phyloP scores from a whole-genome alignment of 345 rosid genomes.

The Melaleuca alternifolia region DNA sequence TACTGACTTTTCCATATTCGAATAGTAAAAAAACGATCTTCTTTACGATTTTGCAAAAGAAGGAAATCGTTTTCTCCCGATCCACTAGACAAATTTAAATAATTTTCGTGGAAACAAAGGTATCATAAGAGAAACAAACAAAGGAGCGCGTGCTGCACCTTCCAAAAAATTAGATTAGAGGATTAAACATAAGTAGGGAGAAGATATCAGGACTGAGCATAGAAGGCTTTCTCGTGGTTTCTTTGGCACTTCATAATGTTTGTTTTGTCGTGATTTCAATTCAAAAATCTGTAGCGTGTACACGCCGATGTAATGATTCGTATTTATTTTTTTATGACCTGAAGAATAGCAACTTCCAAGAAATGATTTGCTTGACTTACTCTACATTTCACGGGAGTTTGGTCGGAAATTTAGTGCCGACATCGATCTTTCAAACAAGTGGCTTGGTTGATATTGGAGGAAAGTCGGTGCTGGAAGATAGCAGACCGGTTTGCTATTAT shows the following conservation, averaged over 20 bases:
- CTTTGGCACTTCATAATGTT: neutral
- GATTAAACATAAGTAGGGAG: neutral
- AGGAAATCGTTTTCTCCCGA: neutral
- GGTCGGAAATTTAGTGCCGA: neutral
- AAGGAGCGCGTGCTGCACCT: neutral
- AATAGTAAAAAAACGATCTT: no score
- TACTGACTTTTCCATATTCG: no score
- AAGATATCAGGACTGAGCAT: neutral
- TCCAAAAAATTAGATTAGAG: neutral
- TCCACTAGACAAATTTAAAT: fast-evolving
- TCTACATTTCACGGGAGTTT: neutral
- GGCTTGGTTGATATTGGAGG: neutral
- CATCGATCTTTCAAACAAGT: neutral
- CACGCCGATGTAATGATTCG: neutral
- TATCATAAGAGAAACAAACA: neutral
- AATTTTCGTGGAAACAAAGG: fast-evolving
- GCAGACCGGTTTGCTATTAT: neutral
- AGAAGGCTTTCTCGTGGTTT: neutral
- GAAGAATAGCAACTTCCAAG: neutral
- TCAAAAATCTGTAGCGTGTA: neutral
- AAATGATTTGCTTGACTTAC: neutral
- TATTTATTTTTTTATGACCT: neutral
- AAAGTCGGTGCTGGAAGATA: neutral
- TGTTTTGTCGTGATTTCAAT: neutral
- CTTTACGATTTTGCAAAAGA: no score